Base-by-base conservation (phyloP, 768 basidiomycete species). In the Ephemerocybe angulata region DNA sequence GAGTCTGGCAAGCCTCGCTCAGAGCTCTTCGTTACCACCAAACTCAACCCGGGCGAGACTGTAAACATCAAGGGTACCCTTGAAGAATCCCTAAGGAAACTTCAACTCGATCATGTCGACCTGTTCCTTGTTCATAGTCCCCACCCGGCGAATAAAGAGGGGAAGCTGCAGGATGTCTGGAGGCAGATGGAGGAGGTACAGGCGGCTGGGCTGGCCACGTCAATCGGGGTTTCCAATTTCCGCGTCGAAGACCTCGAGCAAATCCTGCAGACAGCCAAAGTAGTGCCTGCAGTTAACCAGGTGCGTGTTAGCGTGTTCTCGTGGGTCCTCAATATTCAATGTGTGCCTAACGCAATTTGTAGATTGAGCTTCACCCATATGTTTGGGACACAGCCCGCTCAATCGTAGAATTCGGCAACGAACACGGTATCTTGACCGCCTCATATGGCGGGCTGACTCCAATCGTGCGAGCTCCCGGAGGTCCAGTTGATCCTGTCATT, bases 141-240 rank as follows among this genome's bases (percentile, higher is more conserved):
- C 1, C 63, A 64, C 35, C 70, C 72, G 3, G 60, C 54, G 4
- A 55, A 66, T 3, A 69, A 74, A 41, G 67, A 60, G 33, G 79
- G 76, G 21, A 76, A 67, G 50, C 67, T 86, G 50, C 71, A 72
- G 53, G 74, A 80, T 24, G 64, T 80, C 50, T 88, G 87, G 86
- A 74, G 74, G 44, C 79, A 70, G 6, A 78, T 88, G 78, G 85
- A 87, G 61, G 78, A 76, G 37, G 69, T 81, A 33, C 73, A 82
- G 61, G 62, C 63, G 19, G 76, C 70, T 4, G 77, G 78, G 2
- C 62, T 80, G 43, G 68, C 77, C 37, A 79, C 72, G 58, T 82
- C 82, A 47, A 85, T 89, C 49, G 87, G 87, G 3, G 85, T 90
- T 21, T 84, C 83, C 60, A 90, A 89, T 67, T 89, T 85, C 69